A percentile compares a stretch with the other conserved stretches of the same genome.
These are phyloP conservation scores for Debaryomycetaceae sp. DNA, from an alignment of 1,139 yeast species.

Conservation along the genomic window DNA sequence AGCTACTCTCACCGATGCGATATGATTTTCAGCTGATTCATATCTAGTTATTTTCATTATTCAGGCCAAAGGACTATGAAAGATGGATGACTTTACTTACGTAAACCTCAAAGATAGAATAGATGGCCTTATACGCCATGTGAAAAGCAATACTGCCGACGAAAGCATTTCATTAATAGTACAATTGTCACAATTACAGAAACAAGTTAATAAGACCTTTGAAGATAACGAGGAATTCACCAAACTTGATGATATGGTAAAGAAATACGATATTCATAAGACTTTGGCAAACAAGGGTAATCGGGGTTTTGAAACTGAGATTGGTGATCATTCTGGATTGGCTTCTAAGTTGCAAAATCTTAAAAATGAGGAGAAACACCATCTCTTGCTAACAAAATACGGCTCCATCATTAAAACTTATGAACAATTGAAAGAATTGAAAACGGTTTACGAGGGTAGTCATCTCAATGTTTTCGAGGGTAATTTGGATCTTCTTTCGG, in stretches of 20 bases:
- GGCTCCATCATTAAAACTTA: constrained; percentile 18
- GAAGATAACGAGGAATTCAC: constrained; percentile 18
- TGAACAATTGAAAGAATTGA: constrained; percentile 18
- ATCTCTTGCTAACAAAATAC: constrained; percentile 18
- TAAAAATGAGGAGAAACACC: constrained; percentile 14
- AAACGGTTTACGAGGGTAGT: constrained; percentile 17
- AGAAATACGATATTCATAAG: constrained; percentile 1
- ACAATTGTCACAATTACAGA: constrained; percentile 14
- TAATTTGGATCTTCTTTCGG: constrained; percentile 15
- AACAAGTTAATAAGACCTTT: constrained; percentile 15
- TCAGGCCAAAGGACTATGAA: neutral
- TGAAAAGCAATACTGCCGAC: neutral
- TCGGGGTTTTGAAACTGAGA: neutral
- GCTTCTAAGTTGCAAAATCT: neutral
- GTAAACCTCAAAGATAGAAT: neutral
- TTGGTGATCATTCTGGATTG: neutral
- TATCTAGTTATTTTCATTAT: no score
- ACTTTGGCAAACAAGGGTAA: neutral
- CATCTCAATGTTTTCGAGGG: constrained; percentile 18
- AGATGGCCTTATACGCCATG: neutral
- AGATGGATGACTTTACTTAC: neutral
- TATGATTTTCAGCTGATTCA: no score
- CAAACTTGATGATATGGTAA: constrained; percentile 16
- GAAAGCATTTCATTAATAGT: constrained; percentile 3
- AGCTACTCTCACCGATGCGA: no score